A percentile compares a stretch with the other conserved stretches of the same genome.
Conservation (phyloP, 1,284 basidiomycete species). For the Heterobasidion irregulare region DNA sequence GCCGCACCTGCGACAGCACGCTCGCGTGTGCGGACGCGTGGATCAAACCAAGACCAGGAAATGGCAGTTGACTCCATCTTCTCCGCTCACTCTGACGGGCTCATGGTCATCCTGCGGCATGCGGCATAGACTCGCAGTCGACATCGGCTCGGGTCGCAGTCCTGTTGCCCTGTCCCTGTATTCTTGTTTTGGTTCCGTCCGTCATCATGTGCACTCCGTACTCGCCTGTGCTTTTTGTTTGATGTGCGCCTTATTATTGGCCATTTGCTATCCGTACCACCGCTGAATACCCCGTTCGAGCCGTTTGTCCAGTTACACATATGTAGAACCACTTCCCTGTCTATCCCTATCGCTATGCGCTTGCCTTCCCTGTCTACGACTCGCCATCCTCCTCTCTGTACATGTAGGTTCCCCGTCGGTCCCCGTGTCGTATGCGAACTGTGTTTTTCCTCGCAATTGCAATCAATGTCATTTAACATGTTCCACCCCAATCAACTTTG, state of each 20-base stretch:
- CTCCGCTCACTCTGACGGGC: conserved; percentile 71
- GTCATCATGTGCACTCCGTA: neutral
- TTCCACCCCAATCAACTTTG: too few relatives aligned
- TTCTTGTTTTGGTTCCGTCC: conserved; percentile 1
- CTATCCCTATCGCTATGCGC: neutral
- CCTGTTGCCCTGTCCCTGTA: neutral
- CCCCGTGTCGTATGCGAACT: too few relatives aligned
- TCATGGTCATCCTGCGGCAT: conserved; percentile 62
- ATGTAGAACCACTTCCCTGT: neutral
- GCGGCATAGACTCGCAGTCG: neutral
- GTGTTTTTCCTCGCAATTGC: too few relatives aligned
- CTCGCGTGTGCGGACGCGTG: neutral
- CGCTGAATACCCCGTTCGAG: neutral
- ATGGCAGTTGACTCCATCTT: conserved; percentile 68
- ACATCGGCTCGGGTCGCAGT: neutral
- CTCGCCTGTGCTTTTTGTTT: neutral
- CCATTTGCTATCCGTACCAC: neutral
- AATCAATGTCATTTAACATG: too few relatives aligned
- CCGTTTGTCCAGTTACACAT: neutral
- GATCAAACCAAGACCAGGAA: conserved; percentile 18
- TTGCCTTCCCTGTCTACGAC: neutral
- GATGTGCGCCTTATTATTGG: neutral
- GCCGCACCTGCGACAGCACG: conserved; percentile 4
- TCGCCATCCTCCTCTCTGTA: neutral
- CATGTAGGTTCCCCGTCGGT: neutral